Evolutionary conservation across 2,329 filamentous ascomycete species (phyloP).

Genomic region (Cercospora berteroae): DNA sequence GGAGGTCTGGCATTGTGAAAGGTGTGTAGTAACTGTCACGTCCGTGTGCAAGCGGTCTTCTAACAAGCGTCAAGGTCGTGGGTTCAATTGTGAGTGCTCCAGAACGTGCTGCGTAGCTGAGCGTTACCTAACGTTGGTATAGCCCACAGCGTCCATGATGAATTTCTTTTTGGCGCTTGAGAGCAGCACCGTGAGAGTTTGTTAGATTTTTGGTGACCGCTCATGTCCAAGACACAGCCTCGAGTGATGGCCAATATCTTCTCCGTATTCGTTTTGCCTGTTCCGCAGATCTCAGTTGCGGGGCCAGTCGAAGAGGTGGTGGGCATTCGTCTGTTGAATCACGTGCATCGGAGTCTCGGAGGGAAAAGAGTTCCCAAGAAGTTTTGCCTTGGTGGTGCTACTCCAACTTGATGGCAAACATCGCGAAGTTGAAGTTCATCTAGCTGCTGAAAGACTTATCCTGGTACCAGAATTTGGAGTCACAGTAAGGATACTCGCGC

Average conservation of each 20-base stretch:
- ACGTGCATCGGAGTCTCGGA: background rate
- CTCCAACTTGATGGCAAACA: background rate
- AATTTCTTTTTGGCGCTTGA: background rate
- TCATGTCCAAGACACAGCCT: background rate
- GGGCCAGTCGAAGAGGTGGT: background rate
- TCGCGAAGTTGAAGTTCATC: background rate
- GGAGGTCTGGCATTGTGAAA: constrained; percentile 6
- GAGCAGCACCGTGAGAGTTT: background rate
- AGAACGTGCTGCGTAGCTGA: background rate
- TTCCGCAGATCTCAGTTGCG: background rate
- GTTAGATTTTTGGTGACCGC: background rate
- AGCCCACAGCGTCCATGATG: constrained; percentile 10
- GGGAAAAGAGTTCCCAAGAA: background rate
- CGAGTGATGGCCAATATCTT: background rate
- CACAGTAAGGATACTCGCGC: background rate
- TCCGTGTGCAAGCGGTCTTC: background rate
- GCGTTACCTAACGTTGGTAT: background rate
- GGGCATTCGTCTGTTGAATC: background rate
- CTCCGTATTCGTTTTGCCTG: background rate
- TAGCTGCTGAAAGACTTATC: background rate
- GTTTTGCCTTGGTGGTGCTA: background rate
- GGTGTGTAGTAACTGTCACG: background rate
- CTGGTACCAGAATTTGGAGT: background rate
- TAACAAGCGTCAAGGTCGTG: background rate
- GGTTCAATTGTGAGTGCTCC: constrained; percentile 8